Base-by-base conservation (phyloP, 257 asterid genomes). In the Solanum corneliomulleri region DNA sequence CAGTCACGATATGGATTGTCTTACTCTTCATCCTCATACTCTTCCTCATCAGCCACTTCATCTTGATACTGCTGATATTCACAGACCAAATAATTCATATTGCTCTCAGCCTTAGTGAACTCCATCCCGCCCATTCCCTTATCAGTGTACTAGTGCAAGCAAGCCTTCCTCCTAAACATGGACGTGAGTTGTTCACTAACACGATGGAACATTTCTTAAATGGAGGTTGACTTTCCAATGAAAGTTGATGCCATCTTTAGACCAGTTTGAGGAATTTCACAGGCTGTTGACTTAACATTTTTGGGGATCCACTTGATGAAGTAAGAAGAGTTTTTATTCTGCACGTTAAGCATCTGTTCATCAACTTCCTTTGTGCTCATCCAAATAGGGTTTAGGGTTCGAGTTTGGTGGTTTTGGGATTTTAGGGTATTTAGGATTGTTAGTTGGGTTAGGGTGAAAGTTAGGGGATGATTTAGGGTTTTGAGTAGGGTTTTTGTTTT, bases 41-140 rank as follows among this genome's bases (percentile, higher is more conserved):
- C 92, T 20, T 90, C 93, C 87, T 91, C 93, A 60, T 92, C 94
- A 13, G 92, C 92, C 4, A 90, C 89, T 70, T 92, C 94, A 84
- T 92, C 94, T 78, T 92, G 93, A 70, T 92, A 92, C 86, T 92
- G 94, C 87, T 92, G 94, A 33, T 92, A 92, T 88, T 92, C 94
- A 2, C 92, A 81, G 12, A 92, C 93, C 89, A 92, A 85, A 89
- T 92, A 93, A 52, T 92, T 91, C 94, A 92, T 91, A 91, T 92
- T 91, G 83, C 94, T 92, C 85, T 92, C 93, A 16, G 94, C 94
- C 90, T 92, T 93, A 2, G 93, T 92, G 89, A 92, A 90, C 86
- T 92, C 94, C 94, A 92, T 92, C 89, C 90, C 94, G 12, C 89
- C 94, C 94, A 92, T 92, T 13, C 93, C 94, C 64, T 92, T 93